A percentile compares a stretch with the other conserved stretches of the same genome.
Conservation (phyloP, 495 filamentous ascomycete species). For the Xylaria longipes region DNA sequence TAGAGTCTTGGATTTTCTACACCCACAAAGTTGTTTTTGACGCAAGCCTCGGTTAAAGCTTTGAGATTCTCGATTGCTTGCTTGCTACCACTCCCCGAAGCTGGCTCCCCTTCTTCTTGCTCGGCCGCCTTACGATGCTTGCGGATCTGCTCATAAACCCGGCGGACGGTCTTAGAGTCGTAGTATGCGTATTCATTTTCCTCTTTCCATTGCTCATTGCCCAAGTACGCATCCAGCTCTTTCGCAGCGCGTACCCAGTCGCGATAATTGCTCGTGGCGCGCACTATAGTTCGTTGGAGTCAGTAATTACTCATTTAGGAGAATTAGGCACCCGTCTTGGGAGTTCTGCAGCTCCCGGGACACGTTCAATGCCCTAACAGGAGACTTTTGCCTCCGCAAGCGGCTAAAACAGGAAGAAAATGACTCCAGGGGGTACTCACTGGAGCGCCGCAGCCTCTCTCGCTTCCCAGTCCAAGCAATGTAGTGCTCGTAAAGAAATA, state of each 20-base stretch:
- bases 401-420: too few relatives aligned
- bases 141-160: constrained; percentile 76
- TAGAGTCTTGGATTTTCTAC: constrained; percentile 95
- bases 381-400: too few relatives aligned
- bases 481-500: constrained; percentile 83
- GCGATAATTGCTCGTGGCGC: constrained; percentile 71
- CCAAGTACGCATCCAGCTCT: constrained; percentile 80
- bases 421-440: too few relatives aligned
- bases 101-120: constrained; percentile 48
- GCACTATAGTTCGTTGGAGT: too few relatives aligned
- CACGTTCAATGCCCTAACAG: too few relatives aligned
- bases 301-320: too few relatives aligned
- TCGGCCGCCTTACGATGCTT: constrained; percentile 64
- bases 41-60: constrained; percentile 80
- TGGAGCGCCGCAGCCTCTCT: constrained; percentile 68
- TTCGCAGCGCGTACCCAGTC: constrained; percentile 83
- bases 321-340: too few relatives aligned
- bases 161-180: constrained; percentile 79
- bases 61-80: constrained; percentile 74
- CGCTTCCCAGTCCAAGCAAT: constrained; percentile 76
- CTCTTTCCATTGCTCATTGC: constrained; percentile 85
- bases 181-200: constrained; percentile 94
- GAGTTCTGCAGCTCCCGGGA: too few relatives aligned
- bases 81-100: constrained; percentile 38
- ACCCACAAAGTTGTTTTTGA: constrained; percentile 96